Base-by-base conservation (phyloP, 495 filamentous ascomycete genomes). In the Pyronema domesticum region DNA sequence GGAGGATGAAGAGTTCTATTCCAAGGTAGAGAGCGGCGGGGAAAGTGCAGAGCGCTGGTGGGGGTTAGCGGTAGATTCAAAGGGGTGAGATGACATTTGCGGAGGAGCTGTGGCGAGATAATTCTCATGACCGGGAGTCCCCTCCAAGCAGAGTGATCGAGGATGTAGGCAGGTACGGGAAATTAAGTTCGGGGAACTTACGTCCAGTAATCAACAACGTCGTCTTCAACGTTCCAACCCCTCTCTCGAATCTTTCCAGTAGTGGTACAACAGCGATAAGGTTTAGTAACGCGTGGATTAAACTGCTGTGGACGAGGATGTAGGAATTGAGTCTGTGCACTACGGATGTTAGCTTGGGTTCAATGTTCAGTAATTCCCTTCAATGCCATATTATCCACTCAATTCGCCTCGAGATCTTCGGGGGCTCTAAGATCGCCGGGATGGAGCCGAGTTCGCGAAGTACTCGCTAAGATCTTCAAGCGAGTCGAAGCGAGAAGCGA, bases 271-370 rank as follows among this genome's bases (percentile, higher is more conserved):
- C 68, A 3, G 87, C 82, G 46, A 94, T 14, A 42, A 83, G 63
- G 68, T 95, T 95, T 60, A 95, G 65, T 33, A 89, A 58, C 46
- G 79, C 71, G 66, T 96, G 91, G 55, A 93, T 72, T 68, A 89
- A 76, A 57, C 80, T 80, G 34, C 74, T 62, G 67, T 98, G 91
- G 53, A 96, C 82, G 51, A 98, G 73, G 1, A 89, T 88, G 66
- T 85, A 98, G 8, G 88, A 93, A 63, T 94, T 95, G 14, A 89
- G 73, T 56, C 91, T 83, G 67, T 96, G 86, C 76, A 94, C 89
- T 95, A 67, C 1, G 23, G 23, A 30, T 30, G 23, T 30, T 30
- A 30, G 23, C 23, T 30, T 30, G 1, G 1, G 5, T 30, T 30
- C 23, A 6, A 17, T 13, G 39, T 13, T 43, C 13, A n/a, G 39